Conservation (phyloP, 2,329 filamentous ascomycete genomes). For the Alternaria rosae region DNA sequence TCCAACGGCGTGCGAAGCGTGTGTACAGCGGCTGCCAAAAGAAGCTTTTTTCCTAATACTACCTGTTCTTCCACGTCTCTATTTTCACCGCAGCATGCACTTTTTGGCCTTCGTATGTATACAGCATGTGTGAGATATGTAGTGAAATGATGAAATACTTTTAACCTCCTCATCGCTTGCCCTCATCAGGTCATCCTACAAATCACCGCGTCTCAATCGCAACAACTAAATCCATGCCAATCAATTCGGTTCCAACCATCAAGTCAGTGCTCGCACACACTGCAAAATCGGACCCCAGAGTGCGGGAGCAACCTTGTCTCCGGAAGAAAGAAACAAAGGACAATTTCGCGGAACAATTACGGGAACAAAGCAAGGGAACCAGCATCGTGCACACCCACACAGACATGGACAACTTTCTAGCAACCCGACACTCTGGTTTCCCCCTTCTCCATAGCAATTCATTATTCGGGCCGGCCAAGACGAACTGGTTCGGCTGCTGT, state of each 20-base stretch:
- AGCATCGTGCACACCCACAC: constrained; percentile 1
- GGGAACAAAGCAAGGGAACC: neutral
- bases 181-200: neutral
- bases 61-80: constrained; percentile 9
- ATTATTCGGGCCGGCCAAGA: constrained; percentile 1
- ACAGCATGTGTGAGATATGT: constrained; percentile 21
- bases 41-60: constrained; percentile 31
- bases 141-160: constrained; percentile 24
- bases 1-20: constrained; percentile 2
- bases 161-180: neutral
- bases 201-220: neutral
- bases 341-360: neutral
- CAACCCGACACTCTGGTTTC: neutral
- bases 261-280: neutral
- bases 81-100: neutral
- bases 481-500: neutral
- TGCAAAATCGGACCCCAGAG: neutral
- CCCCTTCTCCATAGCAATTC: neutral
- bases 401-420: neutral
- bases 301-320: neutral
- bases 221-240: neutral
- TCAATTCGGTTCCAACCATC: neutral
- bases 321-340: constrained; percentile 2
- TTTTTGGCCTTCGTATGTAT: constrained; percentile 12
- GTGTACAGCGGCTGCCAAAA: constrained; percentile 17